Percentiles rank a stretch among this genome's conserved stretches.
Conservation (phyloP, 208 protist genomes). For the Polymyxa betae region DNA sequence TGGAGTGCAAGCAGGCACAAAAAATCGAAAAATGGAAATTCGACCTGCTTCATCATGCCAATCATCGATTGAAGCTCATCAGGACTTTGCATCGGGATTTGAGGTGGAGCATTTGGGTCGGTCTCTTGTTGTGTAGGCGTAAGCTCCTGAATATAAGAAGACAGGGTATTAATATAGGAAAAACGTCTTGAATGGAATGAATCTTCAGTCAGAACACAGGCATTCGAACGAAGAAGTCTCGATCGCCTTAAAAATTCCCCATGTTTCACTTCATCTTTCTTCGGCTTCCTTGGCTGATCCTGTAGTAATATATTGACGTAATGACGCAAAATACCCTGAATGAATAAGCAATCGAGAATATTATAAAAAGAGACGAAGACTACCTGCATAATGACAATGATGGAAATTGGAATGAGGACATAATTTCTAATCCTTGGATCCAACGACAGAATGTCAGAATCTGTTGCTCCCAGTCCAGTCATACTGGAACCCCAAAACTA, state of each 20-base stretch:
- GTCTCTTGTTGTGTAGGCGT: background rate
- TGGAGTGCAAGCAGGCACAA: no score
- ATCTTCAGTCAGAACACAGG: constrained; percentile 1
- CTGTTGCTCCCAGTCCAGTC: no score
- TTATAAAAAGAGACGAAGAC: background rate
- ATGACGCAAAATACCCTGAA: constrained; percentile 29
- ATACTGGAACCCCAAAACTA: no score
- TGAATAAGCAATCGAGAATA: background rate
- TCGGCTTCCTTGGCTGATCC: background rate
- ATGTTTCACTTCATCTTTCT: background rate
- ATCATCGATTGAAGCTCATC: constrained; percentile 17
- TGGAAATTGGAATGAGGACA: constrained; percentile 43
- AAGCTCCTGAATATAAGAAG: background rate
- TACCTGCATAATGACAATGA: constrained; percentile 53
- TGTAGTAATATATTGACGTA: constrained; percentile 7
- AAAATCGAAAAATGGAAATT: no score
- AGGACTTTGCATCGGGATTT: constrained; percentile 38
- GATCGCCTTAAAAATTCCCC: background rate
- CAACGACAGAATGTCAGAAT: background rate
- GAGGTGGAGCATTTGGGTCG: background rate
- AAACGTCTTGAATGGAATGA: constrained; percentile 32
- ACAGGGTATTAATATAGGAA: background rate
- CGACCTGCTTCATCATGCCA: constrained; percentile 47
- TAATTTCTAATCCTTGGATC: constrained; percentile 46
- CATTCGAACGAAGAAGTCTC: background rate